These are phyloP conservation scores for Rubroshorea leprosula DNA, from an alignment of 345 rosid genomes.

Conservation along the genomic window DNA sequence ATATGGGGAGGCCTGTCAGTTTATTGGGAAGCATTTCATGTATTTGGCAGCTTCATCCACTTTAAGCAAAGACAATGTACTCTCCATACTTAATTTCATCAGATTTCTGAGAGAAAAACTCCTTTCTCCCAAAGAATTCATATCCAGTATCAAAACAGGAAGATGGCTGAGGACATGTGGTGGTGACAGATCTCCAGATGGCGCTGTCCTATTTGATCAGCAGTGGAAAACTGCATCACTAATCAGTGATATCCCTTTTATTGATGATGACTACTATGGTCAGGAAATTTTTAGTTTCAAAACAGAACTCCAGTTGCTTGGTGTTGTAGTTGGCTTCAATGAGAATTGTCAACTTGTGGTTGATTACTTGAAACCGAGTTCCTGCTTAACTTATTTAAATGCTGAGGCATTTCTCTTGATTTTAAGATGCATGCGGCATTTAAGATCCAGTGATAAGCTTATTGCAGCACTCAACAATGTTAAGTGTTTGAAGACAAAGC, in stretches of 20 bases:
- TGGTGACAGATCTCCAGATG: conserved; percentile 44
- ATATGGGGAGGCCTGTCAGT: conserved; percentile 47
- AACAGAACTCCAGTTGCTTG: conserved; percentile 52
- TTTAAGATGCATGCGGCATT: conserved; percentile 30
- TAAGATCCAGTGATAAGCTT: conserved; percentile 13
- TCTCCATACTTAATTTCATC: conserved; percentile 52
- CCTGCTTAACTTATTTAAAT: conserved; percentile 15
- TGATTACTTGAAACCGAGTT: conserved; percentile 31
- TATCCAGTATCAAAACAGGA: conserved; percentile 27
- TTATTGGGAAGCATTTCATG: conserved; percentile 53
- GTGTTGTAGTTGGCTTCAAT: conserved; percentile 38
- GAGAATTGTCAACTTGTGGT: conserved; percentile 28
- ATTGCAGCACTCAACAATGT: conserved; percentile 18
- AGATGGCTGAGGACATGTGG: conserved; percentile 45
- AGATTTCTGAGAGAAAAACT: conserved; percentile 31
- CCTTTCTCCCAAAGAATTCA: conserved; percentile 39
- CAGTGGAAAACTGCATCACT: conserved; percentile 49
- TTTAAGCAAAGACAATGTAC: conserved; percentile 31
- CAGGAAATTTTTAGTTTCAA: conserved; percentile 26
- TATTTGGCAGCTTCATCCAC: conserved; percentile 31
- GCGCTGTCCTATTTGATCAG: conserved; percentile 42
- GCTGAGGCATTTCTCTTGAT: conserved; percentile 41
- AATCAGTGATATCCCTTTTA: conserved; percentile 52
- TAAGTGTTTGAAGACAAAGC: conserved; percentile 44
- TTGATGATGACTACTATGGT: conserved; percentile 41